These are phyloP conservation scores for Tuctoria greenei DNA, from an alignment of 176 grass and related monocot genomes.

Conservation along the genomic window DNA sequence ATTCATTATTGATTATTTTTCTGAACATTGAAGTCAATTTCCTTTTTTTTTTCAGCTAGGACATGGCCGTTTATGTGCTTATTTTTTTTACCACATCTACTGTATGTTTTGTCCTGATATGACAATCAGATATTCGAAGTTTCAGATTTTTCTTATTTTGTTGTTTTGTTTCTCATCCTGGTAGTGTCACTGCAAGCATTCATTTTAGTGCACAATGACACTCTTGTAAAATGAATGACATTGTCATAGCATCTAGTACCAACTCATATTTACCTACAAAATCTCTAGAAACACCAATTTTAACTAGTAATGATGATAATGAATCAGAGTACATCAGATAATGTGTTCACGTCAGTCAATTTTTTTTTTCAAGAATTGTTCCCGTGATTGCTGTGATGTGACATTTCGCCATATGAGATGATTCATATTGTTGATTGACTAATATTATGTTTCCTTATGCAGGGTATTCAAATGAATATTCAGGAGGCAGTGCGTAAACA, in stretches of 20 bases:
- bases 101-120: slow-evolving; percentile 6
- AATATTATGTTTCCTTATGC: slow-evolving; percentile 9
- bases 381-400: slow-evolving; percentile 11
- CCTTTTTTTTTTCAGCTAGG: not conserved
- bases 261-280: slow-evolving; percentile 10
- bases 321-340: not conserved
- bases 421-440: not conserved
- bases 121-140: not conserved
- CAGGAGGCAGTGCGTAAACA: slow-evolving; percentile 89
- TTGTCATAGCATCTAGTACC: not conserved
- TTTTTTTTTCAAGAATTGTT: not conserved
- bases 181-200: not conserved
- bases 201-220: not conserved
- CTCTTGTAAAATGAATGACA: not conserved
- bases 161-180: slow-evolving; percentile 24
- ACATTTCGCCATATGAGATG: not conserved
- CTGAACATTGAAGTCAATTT: slow-evolving; percentile 1
- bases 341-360: not conserved
- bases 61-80: not conserved
- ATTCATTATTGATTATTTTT: slow-evolving; percentile 7
- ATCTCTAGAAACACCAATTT: not conserved
- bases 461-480: slow-evolving; percentile 99
- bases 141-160: not conserved
- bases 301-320: slow-evolving; percentile 7
- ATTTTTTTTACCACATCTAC: not conserved